These are phyloP conservation scores for Candolleomyces eurysporus DNA, from an alignment of 768 basidiomycete species.

Conservation along the genomic window DNA sequence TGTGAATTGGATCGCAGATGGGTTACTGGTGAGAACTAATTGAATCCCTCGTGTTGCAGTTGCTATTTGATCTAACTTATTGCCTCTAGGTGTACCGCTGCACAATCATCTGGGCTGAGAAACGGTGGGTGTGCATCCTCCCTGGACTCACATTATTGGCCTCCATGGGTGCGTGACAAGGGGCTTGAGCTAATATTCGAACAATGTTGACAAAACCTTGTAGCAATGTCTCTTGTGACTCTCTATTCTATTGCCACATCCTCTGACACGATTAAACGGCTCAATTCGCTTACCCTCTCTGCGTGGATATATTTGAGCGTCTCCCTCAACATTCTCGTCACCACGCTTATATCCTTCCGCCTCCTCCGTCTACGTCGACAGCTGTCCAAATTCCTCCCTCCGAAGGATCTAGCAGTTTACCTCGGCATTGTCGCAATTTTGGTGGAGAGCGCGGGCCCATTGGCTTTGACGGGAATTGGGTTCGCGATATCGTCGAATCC, in stretches of 20 bases:
- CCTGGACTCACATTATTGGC: constrained; percentile 1
- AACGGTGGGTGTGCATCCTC: constrained; percentile 1
- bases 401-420: not conserved
- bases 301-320: constrained; percentile 2
- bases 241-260: not conserved
- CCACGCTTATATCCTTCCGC: constrained; percentile 2
- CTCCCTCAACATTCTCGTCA: constrained; percentile 2
- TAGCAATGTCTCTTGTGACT: not conserved
- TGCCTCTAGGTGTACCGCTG: constrained; percentile 1
- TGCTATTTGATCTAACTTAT: not conserved
- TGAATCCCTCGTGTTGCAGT: not conserved
- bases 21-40: not conserved
- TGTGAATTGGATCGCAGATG: not conserved
- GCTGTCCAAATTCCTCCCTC: not conserved
- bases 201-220: not conserved
- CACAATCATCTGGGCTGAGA: constrained; percentile 2
- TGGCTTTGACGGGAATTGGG: not conserved
- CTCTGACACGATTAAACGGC: not conserved
- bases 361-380: not conserved
- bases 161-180: not conserved
- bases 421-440: not conserved
- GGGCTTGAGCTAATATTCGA: no score
- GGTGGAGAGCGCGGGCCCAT: constrained; percentile 2
- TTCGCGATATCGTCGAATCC: not conserved
- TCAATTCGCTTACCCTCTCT: not conserved